Evolutionary conservation across 352 stramenopile species (phyloP).

Genomic region (Phytophthora niederhauseri): DNA sequence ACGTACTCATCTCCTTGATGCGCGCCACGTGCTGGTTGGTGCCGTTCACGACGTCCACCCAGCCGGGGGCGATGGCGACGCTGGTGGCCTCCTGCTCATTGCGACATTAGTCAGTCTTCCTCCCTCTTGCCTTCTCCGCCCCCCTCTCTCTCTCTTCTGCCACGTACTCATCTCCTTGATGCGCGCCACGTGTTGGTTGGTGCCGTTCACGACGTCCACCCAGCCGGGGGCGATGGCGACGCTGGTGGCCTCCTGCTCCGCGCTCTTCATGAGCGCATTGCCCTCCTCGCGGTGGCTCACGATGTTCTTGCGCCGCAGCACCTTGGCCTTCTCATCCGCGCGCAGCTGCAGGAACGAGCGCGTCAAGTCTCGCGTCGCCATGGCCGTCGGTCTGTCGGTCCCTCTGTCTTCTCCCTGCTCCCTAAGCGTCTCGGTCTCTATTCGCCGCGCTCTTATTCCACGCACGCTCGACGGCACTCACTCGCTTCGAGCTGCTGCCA

Average conservation of each 20-base stretch:
- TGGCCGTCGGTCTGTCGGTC: slow-evolving; percentile 24
- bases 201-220: slow-evolving; percentile 82
- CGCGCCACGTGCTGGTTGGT: slow-evolving; percentile 82
- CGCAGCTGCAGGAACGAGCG: slow-evolving; percentile 74
- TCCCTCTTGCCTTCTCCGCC: not conserved
- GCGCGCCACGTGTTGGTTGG: slow-evolving; percentile 79
- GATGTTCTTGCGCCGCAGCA: slow-evolving; percentile 86
- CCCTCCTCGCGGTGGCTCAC: slow-evolving; percentile 68
- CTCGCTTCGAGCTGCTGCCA: slow-evolving; percentile 5
- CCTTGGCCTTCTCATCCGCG: slow-evolving; percentile 82
- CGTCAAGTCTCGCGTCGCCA: slow-evolving; percentile 85
- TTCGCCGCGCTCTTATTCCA: slow-evolving; percentile 11
- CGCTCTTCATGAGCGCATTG: slow-evolving; percentile 73
- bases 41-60: slow-evolving; percentile 82
- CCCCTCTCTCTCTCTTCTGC: not conserved
- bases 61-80: slow-evolving; percentile 57
- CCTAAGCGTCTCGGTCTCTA: not conserved
- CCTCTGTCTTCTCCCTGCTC: not conserved
- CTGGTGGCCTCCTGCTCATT: too few species aligned
- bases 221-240: slow-evolving; percentile 61
- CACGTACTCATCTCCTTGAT: slow-evolving; percentile 86
- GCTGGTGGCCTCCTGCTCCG: slow-evolving; percentile 42
- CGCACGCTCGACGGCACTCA: not conserved
- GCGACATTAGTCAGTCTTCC: not conserved
- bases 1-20: slow-evolving; percentile 86